These are phyloP conservation scores for Pichia cabralensis DNA, from an alignment of 805 yeast species.

Conservation along the genomic window DNA sequence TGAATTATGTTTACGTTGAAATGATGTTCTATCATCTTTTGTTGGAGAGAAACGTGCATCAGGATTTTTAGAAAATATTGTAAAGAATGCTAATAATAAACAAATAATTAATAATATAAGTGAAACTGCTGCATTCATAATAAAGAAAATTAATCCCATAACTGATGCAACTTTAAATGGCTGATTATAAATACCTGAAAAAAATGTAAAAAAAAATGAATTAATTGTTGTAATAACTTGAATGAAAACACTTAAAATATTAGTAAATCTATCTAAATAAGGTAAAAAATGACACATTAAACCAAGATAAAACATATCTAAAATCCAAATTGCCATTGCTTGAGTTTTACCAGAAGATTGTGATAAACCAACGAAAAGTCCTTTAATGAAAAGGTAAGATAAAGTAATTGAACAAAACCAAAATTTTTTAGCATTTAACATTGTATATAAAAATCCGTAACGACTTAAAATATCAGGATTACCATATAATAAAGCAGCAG, in stretches of 20 bases:
- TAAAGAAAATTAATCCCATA: conserved; percentile 88
- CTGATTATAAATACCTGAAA: conserved; percentile 76
- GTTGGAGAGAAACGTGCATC: conserved; percentile 85
- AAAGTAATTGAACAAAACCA: conserved; percentile 73
- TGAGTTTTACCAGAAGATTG: conserved; percentile 79
- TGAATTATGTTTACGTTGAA: conserved; percentile 39
- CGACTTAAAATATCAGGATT: conserved; percentile 61
- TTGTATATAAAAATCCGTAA: conserved; percentile 83
- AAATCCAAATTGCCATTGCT: conserved; percentile 61
- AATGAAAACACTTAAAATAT: conserved; percentile 63
- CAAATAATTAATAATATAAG: conserved; percentile 62
- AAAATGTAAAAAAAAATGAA: conserved; percentile 78
- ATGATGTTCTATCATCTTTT: conserved; percentile 84
- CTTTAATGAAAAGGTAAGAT: conserved; percentile 52
- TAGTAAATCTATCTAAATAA: conserved; percentile 75
- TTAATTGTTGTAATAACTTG: conserved; percentile 65
- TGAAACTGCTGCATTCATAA: conserved; percentile 83
- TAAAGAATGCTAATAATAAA: conserved; percentile 52
- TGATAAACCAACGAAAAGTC: conserved; percentile 65
- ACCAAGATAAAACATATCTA: conserved; percentile 63
- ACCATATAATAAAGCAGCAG: conserved; percentile 83
- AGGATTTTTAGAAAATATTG: conserved; percentile 71
- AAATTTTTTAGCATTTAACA: conserved; percentile 72
- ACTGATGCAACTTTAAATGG: conserved; percentile 68
- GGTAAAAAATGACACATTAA: conserved; percentile 59